phyloP scores from a whole-genome alignment of 257 asterid genomes.

The Solanum peruvianum region DNA sequence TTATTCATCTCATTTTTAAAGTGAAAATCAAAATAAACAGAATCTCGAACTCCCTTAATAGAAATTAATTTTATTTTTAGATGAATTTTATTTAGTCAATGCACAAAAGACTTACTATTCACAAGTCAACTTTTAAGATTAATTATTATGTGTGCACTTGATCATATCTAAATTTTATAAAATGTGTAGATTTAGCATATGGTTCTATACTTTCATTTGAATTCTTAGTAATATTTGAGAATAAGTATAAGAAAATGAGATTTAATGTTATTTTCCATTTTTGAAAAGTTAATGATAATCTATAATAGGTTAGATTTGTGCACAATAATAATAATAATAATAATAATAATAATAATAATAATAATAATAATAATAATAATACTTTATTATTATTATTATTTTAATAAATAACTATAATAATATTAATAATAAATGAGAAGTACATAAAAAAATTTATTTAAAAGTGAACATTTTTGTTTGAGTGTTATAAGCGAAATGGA shows the following conservation, averaged over 20 bases:
- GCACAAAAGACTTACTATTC: background rate
- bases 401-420: too few species aligned
- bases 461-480: too few species aligned
- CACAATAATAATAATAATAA: too few species aligned
- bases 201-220: background rate
- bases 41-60: background rate
- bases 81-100: background rate
- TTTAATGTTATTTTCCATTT: background rate
- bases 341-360: too few species aligned
- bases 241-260: background rate
- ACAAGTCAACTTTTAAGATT: background rate
- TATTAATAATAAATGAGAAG: too few species aligned
- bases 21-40: background rate
- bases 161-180: background rate
- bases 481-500: too few species aligned
- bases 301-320: background rate
- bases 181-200: background rate
- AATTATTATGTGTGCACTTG: too few species aligned
- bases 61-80: background rate
- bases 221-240: background rate
- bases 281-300: background rate
- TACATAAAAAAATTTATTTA: fast-evolving
- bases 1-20: background rate
- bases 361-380: too few species aligned
- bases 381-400: too few species aligned